These are phyloP conservation scores for Akanthomyces muscarius DNA, from an alignment of 2,329 filamentous ascomycete species.

Conservation along the genomic window DNA sequence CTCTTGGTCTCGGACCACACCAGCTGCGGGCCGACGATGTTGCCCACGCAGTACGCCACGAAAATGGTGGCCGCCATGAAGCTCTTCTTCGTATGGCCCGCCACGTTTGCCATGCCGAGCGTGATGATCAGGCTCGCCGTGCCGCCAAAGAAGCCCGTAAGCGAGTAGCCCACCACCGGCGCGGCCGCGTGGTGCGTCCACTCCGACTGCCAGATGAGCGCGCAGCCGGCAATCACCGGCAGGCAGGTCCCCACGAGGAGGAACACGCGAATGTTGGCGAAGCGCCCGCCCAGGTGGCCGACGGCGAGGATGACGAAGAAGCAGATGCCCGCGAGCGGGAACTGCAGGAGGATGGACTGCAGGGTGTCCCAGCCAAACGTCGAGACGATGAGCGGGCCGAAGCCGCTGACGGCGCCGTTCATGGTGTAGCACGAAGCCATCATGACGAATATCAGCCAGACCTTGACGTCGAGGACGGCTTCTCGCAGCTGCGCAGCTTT, in stretches of 20 bases:
- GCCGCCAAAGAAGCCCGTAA: slow-evolving; percentile 69
- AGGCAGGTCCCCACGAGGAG: slow-evolving; percentile 64
- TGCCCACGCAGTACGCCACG: slow-evolving; percentile 70
- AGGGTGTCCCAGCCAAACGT: slow-evolving; percentile 65
- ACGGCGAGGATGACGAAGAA: slow-evolving; percentile 62
- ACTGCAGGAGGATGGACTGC: slow-evolving; percentile 68
- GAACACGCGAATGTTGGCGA: slow-evolving; percentile 60
- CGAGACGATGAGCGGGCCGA: slow-evolving; percentile 67
- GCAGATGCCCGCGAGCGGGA: slow-evolving; percentile 67
- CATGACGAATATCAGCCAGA: slow-evolving; percentile 62
- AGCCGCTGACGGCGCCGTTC: slow-evolving; percentile 67
- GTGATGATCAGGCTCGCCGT: slow-evolving; percentile 59
- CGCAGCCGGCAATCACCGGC: slow-evolving; percentile 70
- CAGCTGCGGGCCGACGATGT: slow-evolving; percentile 71
- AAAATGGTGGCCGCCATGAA: slow-evolving; percentile 72
- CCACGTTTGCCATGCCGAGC: slow-evolving; percentile 61
- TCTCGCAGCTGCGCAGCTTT: slow-evolving; percentile 58
- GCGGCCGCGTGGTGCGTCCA: slow-evolving; percentile 62
- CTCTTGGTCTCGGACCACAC: slow-evolving; percentile 62
- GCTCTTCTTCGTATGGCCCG: slow-evolving; percentile 73
- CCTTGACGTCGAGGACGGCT: slow-evolving; percentile 54
- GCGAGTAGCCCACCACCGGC: slow-evolving; percentile 66
- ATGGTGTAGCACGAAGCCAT: slow-evolving; percentile 69
- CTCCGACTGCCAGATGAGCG: slow-evolving; percentile 66
- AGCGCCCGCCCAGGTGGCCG: slow-evolving; percentile 58